Base-by-base conservation (phyloP, 2,329 filamentous ascomycete species). In the Amauroascus verrucosus region DNA sequence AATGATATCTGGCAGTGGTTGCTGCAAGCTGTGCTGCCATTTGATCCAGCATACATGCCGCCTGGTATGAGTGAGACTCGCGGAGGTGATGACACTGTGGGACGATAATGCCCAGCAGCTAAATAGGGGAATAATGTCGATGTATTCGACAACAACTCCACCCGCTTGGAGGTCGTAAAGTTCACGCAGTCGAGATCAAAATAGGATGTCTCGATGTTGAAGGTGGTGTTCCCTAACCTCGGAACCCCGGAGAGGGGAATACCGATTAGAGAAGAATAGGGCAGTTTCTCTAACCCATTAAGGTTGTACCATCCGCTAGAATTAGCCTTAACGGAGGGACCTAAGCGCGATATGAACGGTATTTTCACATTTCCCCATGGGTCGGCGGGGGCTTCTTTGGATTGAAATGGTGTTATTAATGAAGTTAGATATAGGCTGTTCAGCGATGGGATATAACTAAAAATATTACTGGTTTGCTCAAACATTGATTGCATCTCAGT, bases 281-380 rank as follows among this genome's bases (percentile, higher is more conserved):
- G 43, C 6, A 44, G 20, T 14, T 20, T 6, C 9, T 47, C 46
- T 13, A 8, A 14, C 9, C 28, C 18, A 13, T 18, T 7, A 16
- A 57, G 14, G 6, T 49, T 24, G 26, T 49, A 52, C 52, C 55
- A 54, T 37, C 55, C 52, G 26, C 43, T 44, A 18, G 43, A 38
- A 16, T 56, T 51, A 6, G 54, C 32, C 26, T 30, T 49, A 26
- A 44, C 20, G 14, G 24, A 32, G 3, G 22, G 13, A n/a, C 26
- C 33, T 13, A 57, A 22, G 14, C 44, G 43, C n/a, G 48, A 52
- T 22, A 57, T 54, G 7, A 57, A 18, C 13, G 55, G 55, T 32
- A 57, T 48, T 43, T 57, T 57, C 13, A 54, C 38, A n/a, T 57
- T 57, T 14, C 55, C 55, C 55, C 52, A 57, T 11, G 49, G 22